Evolutionary conservation across 108 stramenopile species (phyloP).

Genomic region (Fragilariopsis cylindrus): DNA sequence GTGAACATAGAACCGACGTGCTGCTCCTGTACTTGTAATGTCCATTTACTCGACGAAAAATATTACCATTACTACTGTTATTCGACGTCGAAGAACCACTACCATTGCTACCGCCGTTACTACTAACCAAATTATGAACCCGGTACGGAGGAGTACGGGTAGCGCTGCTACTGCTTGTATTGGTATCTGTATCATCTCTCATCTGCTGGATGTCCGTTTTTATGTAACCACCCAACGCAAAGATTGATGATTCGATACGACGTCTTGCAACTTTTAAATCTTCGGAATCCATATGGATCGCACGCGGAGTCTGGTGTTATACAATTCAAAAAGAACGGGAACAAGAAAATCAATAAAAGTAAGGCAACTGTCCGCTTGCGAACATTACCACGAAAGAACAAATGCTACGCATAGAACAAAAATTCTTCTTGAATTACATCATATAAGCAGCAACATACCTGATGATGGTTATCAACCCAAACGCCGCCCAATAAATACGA

Average conservation of each 20-base stretch:
- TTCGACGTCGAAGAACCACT: not conserved
- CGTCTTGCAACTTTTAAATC: conserved; percentile 54
- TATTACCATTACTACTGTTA: not conserved
- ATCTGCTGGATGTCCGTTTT: not conserved
- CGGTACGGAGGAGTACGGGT: not conserved
- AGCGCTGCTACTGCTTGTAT: not conserved
- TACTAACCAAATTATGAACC: not conserved
- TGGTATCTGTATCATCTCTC: not conserved
- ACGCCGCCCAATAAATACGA: conserved; percentile 50
- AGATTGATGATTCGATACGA: conserved; percentile 64
- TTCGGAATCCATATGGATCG: not conserved
- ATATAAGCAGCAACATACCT: conserved; percentile 10
- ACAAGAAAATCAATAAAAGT: not conserved
- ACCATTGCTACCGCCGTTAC: too few relatives aligned
- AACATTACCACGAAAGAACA: not conserved
- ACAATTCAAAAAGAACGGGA: conserved; percentile 3
- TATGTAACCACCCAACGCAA: conserved; percentile 72
- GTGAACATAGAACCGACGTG: conserved; percentile 37
- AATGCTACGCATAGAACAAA: not conserved
- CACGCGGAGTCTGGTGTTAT: not conserved
- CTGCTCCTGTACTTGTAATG: not conserved
- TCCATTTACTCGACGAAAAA: not conserved
- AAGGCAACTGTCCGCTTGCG: not conserved
- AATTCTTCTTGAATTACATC: not conserved
- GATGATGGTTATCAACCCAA: conserved; percentile 21